phyloP scores from a whole-genome alignment of 768 basidiomycete species.

The Lanmaoa rubissima region DNA sequence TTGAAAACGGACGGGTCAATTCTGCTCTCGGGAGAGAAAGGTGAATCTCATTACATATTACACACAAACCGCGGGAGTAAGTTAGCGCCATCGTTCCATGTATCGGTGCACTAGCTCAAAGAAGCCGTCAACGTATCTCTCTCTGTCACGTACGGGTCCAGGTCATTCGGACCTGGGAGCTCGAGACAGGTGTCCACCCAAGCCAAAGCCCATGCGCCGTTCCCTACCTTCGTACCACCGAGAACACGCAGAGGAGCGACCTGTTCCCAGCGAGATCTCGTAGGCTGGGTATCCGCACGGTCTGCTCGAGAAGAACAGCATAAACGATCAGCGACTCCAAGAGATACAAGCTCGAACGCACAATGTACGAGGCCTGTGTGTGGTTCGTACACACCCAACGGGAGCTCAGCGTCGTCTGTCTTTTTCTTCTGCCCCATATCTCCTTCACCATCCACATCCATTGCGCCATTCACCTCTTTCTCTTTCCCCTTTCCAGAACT shows the following conservation, averaged over 20 bases:
- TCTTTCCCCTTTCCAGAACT: slow-evolving; percentile 32
- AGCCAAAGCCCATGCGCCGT: slow-evolving; percentile 77
- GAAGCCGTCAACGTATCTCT: slow-evolving; percentile 20
- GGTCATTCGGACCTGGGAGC: slow-evolving; percentile 21
- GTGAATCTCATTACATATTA: neutral
- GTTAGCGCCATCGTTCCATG: neutral
- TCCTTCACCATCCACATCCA: slow-evolving; percentile 31
- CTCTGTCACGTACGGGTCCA: slow-evolving; percentile 21
- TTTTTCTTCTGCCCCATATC: slow-evolving; percentile 25
- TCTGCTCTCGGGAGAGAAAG: neutral
- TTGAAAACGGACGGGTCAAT: neutral
- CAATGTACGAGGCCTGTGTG: slow-evolving; percentile 76
- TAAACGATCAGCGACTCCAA: slow-evolving; percentile 2
- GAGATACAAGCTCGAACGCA: slow-evolving; percentile 36
- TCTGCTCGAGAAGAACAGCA: slow-evolving; percentile 42
- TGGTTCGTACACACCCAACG: slow-evolving; percentile 78
- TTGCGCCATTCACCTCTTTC: slow-evolving; percentile 30
- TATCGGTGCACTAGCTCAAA: slow-evolving; percentile 3
- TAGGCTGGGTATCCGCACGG: slow-evolving; percentile 77
- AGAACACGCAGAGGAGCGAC: slow-evolving; percentile 52
- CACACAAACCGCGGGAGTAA: neutral
- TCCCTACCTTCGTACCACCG: slow-evolving; percentile 73
- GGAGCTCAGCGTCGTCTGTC: slow-evolving; percentile 37
- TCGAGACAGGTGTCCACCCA: slow-evolving; percentile 64
- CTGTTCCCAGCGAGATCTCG: slow-evolving; percentile 56